Percentiles rank a stretch among this genome's conserved stretches.
phyloP scores from a whole-genome alignment of 1,284 basidiomycete species.

The Exobasidium rhododendri region DNA sequence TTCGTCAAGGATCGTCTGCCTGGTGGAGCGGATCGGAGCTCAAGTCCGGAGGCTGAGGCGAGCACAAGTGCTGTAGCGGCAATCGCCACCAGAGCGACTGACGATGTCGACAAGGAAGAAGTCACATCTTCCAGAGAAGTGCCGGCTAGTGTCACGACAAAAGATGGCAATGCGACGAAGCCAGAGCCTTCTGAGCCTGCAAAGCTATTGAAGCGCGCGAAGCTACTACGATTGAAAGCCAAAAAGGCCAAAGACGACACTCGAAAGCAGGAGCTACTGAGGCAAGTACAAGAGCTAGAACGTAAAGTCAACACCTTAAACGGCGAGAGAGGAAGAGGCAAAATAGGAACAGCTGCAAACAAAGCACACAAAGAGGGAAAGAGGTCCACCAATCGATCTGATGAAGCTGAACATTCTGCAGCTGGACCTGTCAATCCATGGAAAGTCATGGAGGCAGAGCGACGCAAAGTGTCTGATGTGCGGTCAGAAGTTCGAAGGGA shows the following conservation, averaged over 20 bases:
- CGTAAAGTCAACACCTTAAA: constrained; percentile 43
- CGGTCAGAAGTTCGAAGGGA: constrained; percentile 66
- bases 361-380: constrained; percentile 4
- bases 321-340: constrained; percentile 22
- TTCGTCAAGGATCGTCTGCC: constrained; percentile 29
- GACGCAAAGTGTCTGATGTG: constrained; percentile 45
- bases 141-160: neutral
- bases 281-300: constrained; percentile 51
- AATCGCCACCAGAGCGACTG: constrained; percentile 15
- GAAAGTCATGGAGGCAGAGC: constrained; percentile 20
- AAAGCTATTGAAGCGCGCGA: constrained; percentile 44
- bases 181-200: constrained; percentile 2
- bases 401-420: neutral
- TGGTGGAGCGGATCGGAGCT: constrained; percentile 20
- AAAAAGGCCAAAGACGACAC: constrained; percentile 35
- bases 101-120: constrained; percentile 22
- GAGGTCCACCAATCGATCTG: constrained; percentile 11
- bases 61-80: constrained; percentile 11
- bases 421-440: constrained; percentile 10
- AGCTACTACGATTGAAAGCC: constrained; percentile 48
- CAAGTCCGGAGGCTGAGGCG: neutral
- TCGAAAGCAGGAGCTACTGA: constrained; percentile 31
- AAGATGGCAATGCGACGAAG: neutral
- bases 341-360: constrained; percentile 10
- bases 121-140: constrained; percentile 16